Percentiles rank a stretch among this genome's conserved stretches.
These are phyloP conservation scores for Astrothelium subdiscretum DNA, from an alignment of 495 filamentous ascomycete species.

Conservation along the genomic window DNA sequence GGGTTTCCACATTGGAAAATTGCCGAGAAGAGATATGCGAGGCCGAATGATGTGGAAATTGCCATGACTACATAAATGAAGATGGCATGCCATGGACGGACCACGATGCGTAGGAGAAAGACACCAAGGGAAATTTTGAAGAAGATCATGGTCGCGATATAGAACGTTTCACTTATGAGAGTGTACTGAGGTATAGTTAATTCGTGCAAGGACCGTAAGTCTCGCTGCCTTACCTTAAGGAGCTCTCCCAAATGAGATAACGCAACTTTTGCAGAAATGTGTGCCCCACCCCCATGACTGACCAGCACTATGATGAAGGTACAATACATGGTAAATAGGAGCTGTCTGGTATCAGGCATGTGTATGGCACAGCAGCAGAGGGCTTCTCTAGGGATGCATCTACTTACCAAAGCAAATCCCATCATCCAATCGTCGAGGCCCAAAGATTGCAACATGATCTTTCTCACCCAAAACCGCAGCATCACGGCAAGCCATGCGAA, in stretches of 20 bases:
- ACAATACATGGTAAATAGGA: conserved; percentile 4
- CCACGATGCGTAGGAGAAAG: conserved; percentile 24
- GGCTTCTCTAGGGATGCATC: not conserved
- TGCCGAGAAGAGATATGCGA: conserved; percentile 19
- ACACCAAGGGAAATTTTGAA: conserved; percentile 28
- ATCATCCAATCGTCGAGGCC: conserved; percentile 27
- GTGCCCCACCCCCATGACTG: not conserved
- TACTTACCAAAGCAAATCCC: conserved; percentile 17
- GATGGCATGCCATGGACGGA: conserved; percentile 18
- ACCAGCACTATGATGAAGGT: conserved; percentile 1
- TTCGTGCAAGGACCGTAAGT: not conserved
- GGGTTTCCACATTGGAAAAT: conserved; percentile 25
- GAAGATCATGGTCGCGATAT: conserved; percentile 18
- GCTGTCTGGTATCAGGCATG: not conserved
- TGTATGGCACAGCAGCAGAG: not conserved
- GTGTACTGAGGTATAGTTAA: conserved; percentile 11
- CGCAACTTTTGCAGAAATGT: no score
- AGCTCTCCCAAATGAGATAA: no score
- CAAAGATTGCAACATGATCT: conserved; percentile 18
- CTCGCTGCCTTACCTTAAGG: not conserved
- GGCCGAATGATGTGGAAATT: conserved; percentile 13
- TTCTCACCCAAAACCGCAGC: conserved; percentile 22
- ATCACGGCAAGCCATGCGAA: conserved; percentile 20
- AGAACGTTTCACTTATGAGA: conserved; percentile 16
- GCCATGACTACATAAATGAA: conserved; percentile 18